Evolutionary conservation across 441 rosid genomes (phyloP).

Genomic region (Oxalis stricta): DNA sequence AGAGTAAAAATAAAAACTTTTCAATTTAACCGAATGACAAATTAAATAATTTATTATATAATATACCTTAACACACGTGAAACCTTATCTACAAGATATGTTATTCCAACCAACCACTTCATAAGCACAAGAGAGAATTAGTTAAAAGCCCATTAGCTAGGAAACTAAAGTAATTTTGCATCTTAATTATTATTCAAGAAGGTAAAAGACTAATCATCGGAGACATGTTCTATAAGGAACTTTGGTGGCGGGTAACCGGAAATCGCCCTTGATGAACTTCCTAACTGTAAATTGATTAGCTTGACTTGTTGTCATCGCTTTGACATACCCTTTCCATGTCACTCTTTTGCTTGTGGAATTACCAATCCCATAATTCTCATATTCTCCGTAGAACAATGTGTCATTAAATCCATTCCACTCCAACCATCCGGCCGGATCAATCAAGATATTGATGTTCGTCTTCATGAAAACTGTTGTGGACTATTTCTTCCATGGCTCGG

Average conservation of each 20-base stretch:
- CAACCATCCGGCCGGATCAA: constrained; percentile 9
- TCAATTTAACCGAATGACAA: too few relatives aligned
- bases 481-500: constrained; percentile 12
- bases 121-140: too few relatives aligned
- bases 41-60: too few relatives aligned
- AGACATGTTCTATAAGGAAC: not conserved
- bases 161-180: too few relatives aligned
- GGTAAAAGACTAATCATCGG: too few relatives aligned
- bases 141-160: too few relatives aligned
- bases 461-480: constrained; percentile 10
- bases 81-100: too few relatives aligned
- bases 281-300: constrained; percentile 4
- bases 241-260: constrained; percentile 3
- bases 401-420: not conserved
- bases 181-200: too few relatives aligned
- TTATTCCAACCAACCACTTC: too few relatives aligned
- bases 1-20: too few relatives aligned
- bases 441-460: not conserved
- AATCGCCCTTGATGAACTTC: not conserved
- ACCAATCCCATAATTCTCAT: constrained; percentile 5
- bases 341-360: not conserved
- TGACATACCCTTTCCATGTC: too few relatives aligned
- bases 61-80: too few relatives aligned
- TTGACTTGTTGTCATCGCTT: not conserved
- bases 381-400: not conserved